phyloP scores from a whole-genome alignment of 768 basidiomycete genomes.

The Pholiota microspora region DNA sequence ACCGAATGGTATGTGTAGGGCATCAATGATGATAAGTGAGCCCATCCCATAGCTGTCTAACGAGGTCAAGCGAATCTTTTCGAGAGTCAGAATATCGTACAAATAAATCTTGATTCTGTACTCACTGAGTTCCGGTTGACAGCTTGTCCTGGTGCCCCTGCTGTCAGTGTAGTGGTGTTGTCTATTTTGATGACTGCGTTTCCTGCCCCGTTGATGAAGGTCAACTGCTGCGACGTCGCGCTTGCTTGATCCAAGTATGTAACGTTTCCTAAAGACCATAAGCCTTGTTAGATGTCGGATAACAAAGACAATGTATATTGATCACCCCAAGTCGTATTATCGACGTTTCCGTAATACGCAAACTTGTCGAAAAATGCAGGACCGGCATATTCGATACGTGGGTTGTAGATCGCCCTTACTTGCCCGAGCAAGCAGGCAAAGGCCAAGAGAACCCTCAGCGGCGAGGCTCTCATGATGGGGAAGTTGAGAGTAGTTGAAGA shows the following conservation, averaged over 20 bases:
- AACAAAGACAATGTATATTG: slow-evolving; percentile 7
- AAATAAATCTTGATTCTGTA: too few relatives aligned
- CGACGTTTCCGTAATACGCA: slow-evolving; percentile 49
- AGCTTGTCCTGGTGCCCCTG: slow-evolving; percentile 13
- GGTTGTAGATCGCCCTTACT: slow-evolving; percentile 25
- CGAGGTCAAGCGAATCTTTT: slow-evolving; percentile 44
- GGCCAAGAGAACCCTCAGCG: background rate
- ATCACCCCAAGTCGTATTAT: slow-evolving; percentile 46
- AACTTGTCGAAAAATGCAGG: slow-evolving; percentile 52
- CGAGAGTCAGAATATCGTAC: slow-evolving; percentile 1
- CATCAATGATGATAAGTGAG: slow-evolving; percentile 43
- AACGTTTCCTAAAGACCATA: slow-evolving; percentile 48
- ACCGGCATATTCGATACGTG: slow-evolving; percentile 46
- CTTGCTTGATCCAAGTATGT: slow-evolving; percentile 50
- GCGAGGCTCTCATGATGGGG: background rate
- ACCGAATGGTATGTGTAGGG: slow-evolving; percentile 46
- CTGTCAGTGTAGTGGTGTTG: slow-evolving; percentile 52
- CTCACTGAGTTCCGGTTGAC: slow-evolving; percentile 48
- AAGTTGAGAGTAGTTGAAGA: background rate
- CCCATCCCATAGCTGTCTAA: slow-evolving; percentile 41
- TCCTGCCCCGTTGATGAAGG: slow-evolving; percentile 58
- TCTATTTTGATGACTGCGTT: slow-evolving; percentile 76
- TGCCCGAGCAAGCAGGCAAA: slow-evolving; percentile 3
- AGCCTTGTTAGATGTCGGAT: background rate
- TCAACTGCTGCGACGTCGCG: slow-evolving; percentile 48